These are phyloP conservation scores for Dimocarpus longan DNA, from an alignment of 345 rosid species.

Conservation along the genomic window DNA sequence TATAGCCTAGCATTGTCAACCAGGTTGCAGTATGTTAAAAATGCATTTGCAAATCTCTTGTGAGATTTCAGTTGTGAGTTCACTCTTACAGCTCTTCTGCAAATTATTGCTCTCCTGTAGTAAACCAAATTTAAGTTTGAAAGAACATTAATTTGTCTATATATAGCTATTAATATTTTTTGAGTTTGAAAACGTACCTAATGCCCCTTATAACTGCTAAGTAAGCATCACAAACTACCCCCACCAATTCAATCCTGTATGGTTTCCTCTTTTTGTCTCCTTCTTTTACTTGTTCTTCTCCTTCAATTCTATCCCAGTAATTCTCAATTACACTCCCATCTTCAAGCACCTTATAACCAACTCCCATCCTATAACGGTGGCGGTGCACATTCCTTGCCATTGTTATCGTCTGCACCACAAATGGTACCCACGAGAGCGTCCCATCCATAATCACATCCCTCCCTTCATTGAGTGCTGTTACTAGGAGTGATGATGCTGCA, in stretches of 20 bases:
- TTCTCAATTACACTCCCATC: constrained; percentile 73
- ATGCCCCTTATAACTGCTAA: constrained; percentile 93
- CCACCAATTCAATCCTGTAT: constrained; percentile 91
- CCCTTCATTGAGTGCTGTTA: constrained; percentile 90
- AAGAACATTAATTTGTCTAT: too few species aligned
- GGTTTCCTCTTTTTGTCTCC: constrained; percentile 67
- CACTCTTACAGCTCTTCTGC: constrained; percentile 89
- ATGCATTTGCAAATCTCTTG: constrained; percentile 85
- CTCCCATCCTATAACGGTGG: constrained; percentile 83
- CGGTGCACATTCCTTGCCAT: constrained; percentile 92
- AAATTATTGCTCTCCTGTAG: constrained; percentile 88
- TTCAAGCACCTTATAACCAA: constrained; percentile 61
- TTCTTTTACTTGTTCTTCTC: constrained; percentile 49
- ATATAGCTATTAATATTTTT: background rate
- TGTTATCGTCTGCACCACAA: constrained; percentile 81
- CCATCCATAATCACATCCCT: constrained; percentile 97
- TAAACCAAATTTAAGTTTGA: background rate
- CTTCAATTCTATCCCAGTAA: constrained; percentile 79
- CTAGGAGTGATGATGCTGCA: constrained; percentile 91
- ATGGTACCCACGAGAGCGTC: constrained; percentile 90
- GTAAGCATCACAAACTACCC: constrained; percentile 93
- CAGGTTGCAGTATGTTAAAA: constrained; percentile 71
- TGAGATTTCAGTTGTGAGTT: constrained; percentile 86
- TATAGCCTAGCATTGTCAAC: constrained; percentile 90
- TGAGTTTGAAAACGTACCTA: constrained; percentile 44